phyloP scores from a whole-genome alignment of 176 grass and related monocot genomes.

The Cenchrus fungigraminus region DNA sequence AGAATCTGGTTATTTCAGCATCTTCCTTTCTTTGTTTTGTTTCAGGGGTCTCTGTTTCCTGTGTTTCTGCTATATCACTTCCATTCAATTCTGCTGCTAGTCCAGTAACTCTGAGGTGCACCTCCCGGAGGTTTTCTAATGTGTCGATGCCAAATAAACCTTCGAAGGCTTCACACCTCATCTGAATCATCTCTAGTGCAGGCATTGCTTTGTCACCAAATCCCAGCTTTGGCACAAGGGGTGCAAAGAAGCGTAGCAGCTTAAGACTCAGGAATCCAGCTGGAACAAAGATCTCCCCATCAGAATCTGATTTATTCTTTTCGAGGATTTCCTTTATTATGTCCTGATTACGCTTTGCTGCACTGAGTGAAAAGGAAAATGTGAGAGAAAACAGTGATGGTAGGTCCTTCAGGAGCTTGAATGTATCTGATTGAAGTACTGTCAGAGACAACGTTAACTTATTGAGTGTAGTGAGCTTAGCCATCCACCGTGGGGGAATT shows the following conservation, averaged over 20 bases:
- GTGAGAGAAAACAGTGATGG: slow-evolving; percentile 18
- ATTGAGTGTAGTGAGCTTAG: no score
- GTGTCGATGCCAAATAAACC: neutral
- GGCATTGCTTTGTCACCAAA: slow-evolving; percentile 19
- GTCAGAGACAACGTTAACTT: no score
- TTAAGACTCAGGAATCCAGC: neutral
- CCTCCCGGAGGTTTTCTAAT: neutral
- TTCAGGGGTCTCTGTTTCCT: no score
- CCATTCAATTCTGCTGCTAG: no score
- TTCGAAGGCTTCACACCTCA: neutral
- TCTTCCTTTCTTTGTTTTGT: no score
- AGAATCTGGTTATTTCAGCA: no score
- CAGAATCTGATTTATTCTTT: no score
- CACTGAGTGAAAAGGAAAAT: slow-evolving; percentile 3
- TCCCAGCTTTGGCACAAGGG: neutral
- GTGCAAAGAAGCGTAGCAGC: neutral
- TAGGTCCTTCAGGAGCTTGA: neutral
- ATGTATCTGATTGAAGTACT: neutral
- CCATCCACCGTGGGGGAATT: no score
- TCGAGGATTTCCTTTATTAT: neutral
- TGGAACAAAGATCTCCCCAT: slow-evolving; percentile 29
- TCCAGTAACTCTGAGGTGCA: neutral
- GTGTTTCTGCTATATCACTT: no score
- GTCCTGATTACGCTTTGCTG: neutral
- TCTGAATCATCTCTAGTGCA: neutral